Evolutionary conservation across 2,329 filamentous ascomycete species (phyloP), one percentile per base, ranked within the genome.

Genomic region (Lasiodiplodia sp.): DNA sequence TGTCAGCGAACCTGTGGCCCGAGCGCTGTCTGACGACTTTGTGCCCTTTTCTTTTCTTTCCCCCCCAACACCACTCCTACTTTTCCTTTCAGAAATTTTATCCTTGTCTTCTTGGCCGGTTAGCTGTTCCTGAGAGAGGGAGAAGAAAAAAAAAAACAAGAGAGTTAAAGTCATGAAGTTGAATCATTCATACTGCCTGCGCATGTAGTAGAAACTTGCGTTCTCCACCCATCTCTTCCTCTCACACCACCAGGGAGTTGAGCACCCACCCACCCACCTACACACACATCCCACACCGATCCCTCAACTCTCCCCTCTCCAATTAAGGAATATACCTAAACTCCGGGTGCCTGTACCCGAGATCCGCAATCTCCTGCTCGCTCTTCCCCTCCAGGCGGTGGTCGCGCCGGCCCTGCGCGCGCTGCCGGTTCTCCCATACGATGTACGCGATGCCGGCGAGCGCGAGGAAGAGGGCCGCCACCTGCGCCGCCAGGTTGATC

Each of bases 401-500:
- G 68, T 86, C 82, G 3, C 86, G 78, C 71, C 82, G 85, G 5
- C 86, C 86, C 6, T 78, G 72, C 2, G 78, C 81, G 11, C 86
- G 78, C 31, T 83, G 74, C 56, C 74, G 81, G 75, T 88, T 88
- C 77, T 88, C 87, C 74, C 82, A 84, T 21, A 80, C 71, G 73
- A 85, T 86, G 72, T 88, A 88, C 14, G 78, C 52, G 53, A 88
- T 84, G 18, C 86, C 86, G 28, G 80, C 81, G 4, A 81, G 40
- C 2, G 85, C 76, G 6, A 88, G 78, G 23, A 81, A 69, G 3
- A 85, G 73, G 4, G 82, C 81, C 14, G 74, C 74, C 21, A 83
- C 75, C 73, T 88, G 85, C 1, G 85, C 85, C 4, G 71, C 79
- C 56, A 89, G 79, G 72, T 89, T 89, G 81, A 89, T 88, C 4